Evolutionary conservation across 202 grass and related monocot genomes (phyloP), one percentile per base, ranked within the genome.

Genomic region (Alloteropsis angusta): DNA sequence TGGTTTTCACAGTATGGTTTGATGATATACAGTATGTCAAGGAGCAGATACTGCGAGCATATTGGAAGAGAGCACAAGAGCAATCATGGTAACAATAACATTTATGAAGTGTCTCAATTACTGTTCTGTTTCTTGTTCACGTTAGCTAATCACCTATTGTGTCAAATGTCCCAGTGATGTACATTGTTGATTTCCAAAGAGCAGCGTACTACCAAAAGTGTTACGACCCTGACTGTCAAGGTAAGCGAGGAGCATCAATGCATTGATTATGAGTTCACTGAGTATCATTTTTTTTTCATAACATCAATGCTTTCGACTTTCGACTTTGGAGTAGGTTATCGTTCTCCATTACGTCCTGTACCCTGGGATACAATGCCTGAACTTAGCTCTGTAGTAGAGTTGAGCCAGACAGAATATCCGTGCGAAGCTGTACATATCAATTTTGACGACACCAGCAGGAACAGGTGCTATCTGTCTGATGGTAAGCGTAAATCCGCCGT

Each of bases 51-150:
- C 63, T 97, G 95, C 59, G 91, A 97, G 48, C 41, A 89, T 79
- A 97, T 97, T 94, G 95, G 87, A 87, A 88, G 95, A 71, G 95
- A 97, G 79, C 95, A 97, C 79, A 97, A 97, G 88, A 89, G 95
- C 89, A 98, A 98, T 85, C 95, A 98, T 81, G 92, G 95, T 94
- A 92, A 82, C 15, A 75, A 48, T 74, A 86, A n/a, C 37, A 64
- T 34, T 44, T 55, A 57, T n/a, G 64, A 72, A 65, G 28, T 60
- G 10, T 66, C 60, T 34, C 17, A 43, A 38, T 69, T 62, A 44
- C 23, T n/a, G 30, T 3, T 13, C 10, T 54, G n/a, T 50, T 76
- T 72, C 23, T 21, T 84, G 55, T 56, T 56, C 45, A 26, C 43
- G 8, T 80, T 59, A 71, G 19, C 80, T 78, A 84, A 88, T 71